Conservation (phyloP, 805 yeast species). For the Saccharomycopsis sp. region DNA sequence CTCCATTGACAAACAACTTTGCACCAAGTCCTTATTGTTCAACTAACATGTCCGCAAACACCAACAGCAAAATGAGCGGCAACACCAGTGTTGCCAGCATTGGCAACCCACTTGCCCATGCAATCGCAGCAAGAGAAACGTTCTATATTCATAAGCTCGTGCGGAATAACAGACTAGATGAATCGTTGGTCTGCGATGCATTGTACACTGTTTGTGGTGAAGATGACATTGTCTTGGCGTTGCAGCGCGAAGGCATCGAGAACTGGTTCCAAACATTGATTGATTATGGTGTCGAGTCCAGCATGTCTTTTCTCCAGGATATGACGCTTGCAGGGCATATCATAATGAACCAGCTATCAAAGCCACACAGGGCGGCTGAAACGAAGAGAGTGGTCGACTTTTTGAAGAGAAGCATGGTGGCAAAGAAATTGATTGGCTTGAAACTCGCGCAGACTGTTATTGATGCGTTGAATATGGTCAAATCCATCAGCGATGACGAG, state of each 20-base stretch:
- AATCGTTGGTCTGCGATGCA: neutral
- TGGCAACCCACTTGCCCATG: no score
- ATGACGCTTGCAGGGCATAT: neutral
- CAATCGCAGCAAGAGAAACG: no score
- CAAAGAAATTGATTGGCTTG: conserved; percentile 4
- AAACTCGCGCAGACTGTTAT: conserved; percentile 9
- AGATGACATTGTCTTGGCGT: neutral
- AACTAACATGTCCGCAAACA: no score
- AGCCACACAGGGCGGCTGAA: neutral
- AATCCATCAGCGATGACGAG: neutral
- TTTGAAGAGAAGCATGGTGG: neutral
- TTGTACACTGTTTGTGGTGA: conserved; percentile 5
- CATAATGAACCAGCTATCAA: neutral
- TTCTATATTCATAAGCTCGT: no score
- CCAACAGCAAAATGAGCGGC: no score
- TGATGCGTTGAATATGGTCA: conserved; percentile 6
- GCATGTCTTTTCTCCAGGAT: conserved; percentile 3
- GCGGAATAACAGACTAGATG: neutral
- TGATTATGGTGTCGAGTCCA: neutral
- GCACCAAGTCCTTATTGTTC: no score
- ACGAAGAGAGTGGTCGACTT: neutral
- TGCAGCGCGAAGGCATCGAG: conserved; percentile 2
- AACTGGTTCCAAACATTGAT: conserved; percentile 9
- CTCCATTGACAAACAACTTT: no score
- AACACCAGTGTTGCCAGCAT: no score